Evolutionary conservation across 2,329 filamentous ascomycete species (phyloP).

Genomic region (Hypoxylon sp.): DNA sequence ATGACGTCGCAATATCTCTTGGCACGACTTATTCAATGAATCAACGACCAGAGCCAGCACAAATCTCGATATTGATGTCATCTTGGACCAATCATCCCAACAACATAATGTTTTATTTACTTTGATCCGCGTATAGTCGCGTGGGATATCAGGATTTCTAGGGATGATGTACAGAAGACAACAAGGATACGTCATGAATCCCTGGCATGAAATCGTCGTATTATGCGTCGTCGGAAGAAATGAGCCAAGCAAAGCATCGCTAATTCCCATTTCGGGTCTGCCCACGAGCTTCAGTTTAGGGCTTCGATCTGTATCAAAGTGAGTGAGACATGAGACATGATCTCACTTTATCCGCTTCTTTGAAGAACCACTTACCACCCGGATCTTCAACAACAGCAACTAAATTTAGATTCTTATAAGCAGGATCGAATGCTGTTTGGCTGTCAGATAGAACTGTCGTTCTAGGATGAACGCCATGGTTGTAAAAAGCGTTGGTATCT

Average conservation of each 20-base stretch:
- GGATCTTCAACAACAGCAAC: too few species aligned
- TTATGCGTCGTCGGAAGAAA: neutral
- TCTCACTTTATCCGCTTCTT: too few species aligned
- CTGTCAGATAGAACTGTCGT: too few species aligned
- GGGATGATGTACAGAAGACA: conserved; percentile 1
- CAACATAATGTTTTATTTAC: conserved; percentile 8
- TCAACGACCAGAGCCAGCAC: neutral
- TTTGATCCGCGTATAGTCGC: conserved; percentile 3
- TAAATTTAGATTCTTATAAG: neutral
- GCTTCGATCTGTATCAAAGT: too few species aligned
- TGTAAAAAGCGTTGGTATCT: too few species aligned
- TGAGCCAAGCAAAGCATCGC: conserved; percentile 15
- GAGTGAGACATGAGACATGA: too few species aligned
- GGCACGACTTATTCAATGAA: too few species aligned
- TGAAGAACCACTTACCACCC: too few species aligned
- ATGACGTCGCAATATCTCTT: too few species aligned
- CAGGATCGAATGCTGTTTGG: neutral
- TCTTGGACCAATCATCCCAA: conserved; percentile 1
- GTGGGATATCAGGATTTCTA: neutral
- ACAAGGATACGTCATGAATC: too few species aligned
- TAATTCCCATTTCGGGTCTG: conserved; percentile 9
- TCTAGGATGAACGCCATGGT: too few species aligned
- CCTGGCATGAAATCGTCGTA: conserved; percentile 9
- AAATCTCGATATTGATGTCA: conserved; percentile 35
- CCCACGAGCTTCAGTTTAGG: too few species aligned